These are phyloP conservation scores for Neonectria coccinea DNA, from an alignment of 2,329 filamentous ascomycete species.

Conservation along the genomic window DNA sequence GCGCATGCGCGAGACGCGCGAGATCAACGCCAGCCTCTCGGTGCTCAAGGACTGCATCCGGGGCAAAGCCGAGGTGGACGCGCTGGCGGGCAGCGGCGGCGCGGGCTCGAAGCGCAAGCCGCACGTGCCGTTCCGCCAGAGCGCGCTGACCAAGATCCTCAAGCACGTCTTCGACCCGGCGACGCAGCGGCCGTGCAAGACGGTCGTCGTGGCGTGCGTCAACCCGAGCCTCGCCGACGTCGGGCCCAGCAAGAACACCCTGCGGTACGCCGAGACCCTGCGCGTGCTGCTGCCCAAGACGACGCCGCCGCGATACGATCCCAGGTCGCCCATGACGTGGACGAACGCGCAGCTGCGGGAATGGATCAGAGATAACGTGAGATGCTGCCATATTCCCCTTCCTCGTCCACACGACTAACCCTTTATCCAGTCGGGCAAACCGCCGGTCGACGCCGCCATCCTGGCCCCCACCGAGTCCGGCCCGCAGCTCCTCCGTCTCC, in stretches of 20 bases:
- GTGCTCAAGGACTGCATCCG: constrained; percentile 66
- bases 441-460: constrained; percentile 47
- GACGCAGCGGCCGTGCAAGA: constrained; percentile 54
- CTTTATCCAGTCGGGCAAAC: constrained; percentile 52
- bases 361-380: constrained; percentile 57
- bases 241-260: constrained; percentile 59
- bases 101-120: constrained; percentile 45
- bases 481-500: constrained; percentile 55
- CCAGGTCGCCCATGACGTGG: constrained; percentile 53
- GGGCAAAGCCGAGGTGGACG: constrained; percentile 54
- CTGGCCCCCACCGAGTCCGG: constrained; percentile 57
- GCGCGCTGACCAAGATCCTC: constrained; percentile 59
- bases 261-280: constrained; percentile 62
- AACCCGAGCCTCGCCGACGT: constrained; percentile 60
- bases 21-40: constrained; percentile 63
- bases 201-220: constrained; percentile 60
- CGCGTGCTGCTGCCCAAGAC: constrained; percentile 52
- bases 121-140: constrained; percentile 60
- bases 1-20: constrained; percentile 59
- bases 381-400: constrained; percentile 25
- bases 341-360: constrained; percentile 51
- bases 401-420: not conserved
- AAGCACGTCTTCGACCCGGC: constrained; percentile 63
- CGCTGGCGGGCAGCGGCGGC: constrained; percentile 18
- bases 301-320: constrained; percentile 40